Evolutionary conservation across 768 basidiomycete genomes (phyloP).

Genomic region (Melanogaster broomeanus): DNA sequence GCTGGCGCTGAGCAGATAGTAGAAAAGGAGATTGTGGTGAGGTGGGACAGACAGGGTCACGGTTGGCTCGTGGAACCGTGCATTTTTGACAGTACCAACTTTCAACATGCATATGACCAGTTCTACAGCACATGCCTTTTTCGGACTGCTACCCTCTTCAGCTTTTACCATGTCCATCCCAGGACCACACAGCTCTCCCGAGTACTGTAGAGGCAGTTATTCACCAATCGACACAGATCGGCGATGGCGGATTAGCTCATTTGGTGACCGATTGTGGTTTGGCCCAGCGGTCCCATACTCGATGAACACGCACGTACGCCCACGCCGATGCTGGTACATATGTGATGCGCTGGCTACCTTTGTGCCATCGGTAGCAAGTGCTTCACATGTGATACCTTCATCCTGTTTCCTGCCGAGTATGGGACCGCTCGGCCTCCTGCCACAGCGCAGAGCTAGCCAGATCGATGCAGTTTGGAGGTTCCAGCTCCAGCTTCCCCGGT

Average conservation of each 20-base stretch:
- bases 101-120: constrained; percentile 16
- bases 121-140: constrained; percentile 18
- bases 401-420: too few species aligned
- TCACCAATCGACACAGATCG: too few species aligned
- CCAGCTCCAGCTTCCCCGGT: too few species aligned
- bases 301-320: too few species aligned
- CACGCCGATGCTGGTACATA: too few species aligned
- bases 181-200: neutral
- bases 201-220: neutral
- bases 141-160: neutral
- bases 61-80: too few species aligned
- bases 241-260: too few species aligned
- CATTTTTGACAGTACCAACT: constrained; percentile 1
- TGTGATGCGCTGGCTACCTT: too few species aligned
- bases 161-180: neutral
- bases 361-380: neutral
- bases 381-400: neutral
- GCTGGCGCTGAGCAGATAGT: neutral
- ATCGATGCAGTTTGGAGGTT: too few species aligned
- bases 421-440: too few species aligned
- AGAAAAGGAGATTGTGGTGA: neutral
- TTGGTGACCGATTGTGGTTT: too few species aligned
- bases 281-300: too few species aligned
- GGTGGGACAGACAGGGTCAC: neutral
- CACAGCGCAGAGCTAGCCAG: constrained; percentile 7